phyloP scores from a whole-genome alignment of 2,329 filamentous ascomycete genomes.

The Beauveria sp. region DNA sequence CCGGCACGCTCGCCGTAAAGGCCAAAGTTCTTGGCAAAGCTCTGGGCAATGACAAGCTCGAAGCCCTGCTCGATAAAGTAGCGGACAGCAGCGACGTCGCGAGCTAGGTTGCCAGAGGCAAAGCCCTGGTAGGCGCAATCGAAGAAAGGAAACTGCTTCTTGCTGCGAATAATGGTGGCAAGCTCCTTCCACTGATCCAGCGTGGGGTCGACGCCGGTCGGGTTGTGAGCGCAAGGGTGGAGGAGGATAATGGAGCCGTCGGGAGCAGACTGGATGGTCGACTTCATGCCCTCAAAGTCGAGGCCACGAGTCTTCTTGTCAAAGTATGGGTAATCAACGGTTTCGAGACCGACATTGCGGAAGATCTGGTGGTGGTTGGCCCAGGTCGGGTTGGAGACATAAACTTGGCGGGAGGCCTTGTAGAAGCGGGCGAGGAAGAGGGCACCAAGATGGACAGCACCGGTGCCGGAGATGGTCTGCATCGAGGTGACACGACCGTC shows the following conservation, averaged over 20 bases:
- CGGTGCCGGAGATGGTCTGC: slow-evolving; percentile 96
- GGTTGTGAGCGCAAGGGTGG: slow-evolving; percentile 96
- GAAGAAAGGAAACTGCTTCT: slow-evolving; percentile 94
- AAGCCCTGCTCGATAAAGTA: slow-evolving; percentile 92
- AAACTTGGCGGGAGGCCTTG: slow-evolving; percentile 65
- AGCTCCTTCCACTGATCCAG: slow-evolving; percentile 91
- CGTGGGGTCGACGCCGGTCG: slow-evolving; percentile 92
- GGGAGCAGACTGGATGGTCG: slow-evolving; percentile 61
- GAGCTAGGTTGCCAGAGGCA: slow-evolving; percentile 78
- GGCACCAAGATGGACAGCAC: slow-evolving; percentile 85
- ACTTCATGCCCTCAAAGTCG: slow-evolving; percentile 84
- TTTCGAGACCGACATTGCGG: slow-evolving; percentile 71
- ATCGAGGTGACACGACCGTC: slow-evolving; percentile 76
- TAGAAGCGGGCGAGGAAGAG: slow-evolving; percentile 94
- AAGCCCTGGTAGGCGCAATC: slow-evolving; percentile 98
- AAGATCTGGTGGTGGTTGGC: slow-evolving; percentile 99
- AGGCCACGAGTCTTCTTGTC: slow-evolving; percentile 80
- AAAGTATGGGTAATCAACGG: slow-evolving; percentile 91
- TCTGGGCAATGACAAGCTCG: slow-evolving; percentile 81
- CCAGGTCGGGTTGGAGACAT: slow-evolving; percentile 94
- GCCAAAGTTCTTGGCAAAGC: slow-evolving; percentile 97
- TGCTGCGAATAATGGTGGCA: slow-evolving; percentile 65
- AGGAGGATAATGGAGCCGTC: slow-evolving; percentile 80
- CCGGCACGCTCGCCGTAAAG: slow-evolving; percentile 94
- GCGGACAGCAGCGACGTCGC: slow-evolving; percentile 85